A percentile compares a stretch with the other conserved stretches of the same genome.
Conservation (phyloP, 352 stramenopile genomes). For the Pythium plurisporium region DNA sequence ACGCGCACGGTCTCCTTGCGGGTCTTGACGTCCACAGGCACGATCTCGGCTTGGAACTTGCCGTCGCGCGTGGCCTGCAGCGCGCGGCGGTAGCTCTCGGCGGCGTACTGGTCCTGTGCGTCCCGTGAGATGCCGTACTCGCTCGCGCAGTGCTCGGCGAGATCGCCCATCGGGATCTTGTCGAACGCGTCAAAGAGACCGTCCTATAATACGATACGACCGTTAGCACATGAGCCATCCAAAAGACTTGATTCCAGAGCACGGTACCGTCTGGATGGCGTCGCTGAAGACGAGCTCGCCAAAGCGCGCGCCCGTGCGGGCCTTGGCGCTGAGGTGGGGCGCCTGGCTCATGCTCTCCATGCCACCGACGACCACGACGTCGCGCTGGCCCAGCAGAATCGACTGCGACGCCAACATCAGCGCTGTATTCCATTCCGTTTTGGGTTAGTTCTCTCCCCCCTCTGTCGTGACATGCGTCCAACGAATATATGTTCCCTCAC, state of each 20-base stretch:
- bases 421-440: slow-evolving; percentile 21
- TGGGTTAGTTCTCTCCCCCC: neutral
- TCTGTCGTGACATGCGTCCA: neutral
- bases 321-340: slow-evolving; percentile 85
- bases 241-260: neutral
- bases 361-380: slow-evolving; percentile 88
- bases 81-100: slow-evolving; percentile 89
- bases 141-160: slow-evolving; percentile 88
- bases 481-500: slow-evolving; percentile 9
- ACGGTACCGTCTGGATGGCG: slow-evolving; percentile 58
- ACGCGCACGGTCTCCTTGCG: slow-evolving; percentile 24
- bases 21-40: slow-evolving; percentile 64
- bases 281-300: slow-evolving; percentile 89
- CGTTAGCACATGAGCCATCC: neutral
- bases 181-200: slow-evolving; percentile 93
- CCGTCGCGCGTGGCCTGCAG: slow-evolving; percentile 36
- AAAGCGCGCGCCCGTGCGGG: slow-evolving; percentile 72
- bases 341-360: slow-evolving; percentile 97
- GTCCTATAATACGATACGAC: slow-evolving; percentile 49
- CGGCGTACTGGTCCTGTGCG: slow-evolving; percentile 92
- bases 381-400: slow-evolving; percentile 81
- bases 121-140: slow-evolving; percentile 85
- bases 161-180: slow-evolving; percentile 93
- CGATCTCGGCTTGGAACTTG: slow-evolving; percentile 82
- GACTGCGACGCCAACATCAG: slow-evolving; percentile 78